Conservation (phyloP, 1,284 basidiomycete genomes). For the Ganoderma multipileum region DNA sequence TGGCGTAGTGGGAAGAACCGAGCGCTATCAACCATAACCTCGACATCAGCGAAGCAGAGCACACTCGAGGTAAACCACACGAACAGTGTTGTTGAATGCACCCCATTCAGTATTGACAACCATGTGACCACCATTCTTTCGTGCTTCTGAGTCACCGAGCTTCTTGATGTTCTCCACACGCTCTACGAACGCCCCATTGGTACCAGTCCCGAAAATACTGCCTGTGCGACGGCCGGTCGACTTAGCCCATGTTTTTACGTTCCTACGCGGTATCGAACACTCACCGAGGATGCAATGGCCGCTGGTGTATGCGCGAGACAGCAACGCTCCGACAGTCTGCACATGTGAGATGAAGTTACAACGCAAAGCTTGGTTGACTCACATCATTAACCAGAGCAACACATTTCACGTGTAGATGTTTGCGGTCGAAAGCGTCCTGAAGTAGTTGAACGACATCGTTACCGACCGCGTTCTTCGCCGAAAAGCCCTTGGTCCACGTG, state of each 20-base stretch:
- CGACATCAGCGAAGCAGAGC: constrained; percentile 4
- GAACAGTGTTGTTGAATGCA: constrained; percentile 89
- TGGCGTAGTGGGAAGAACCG: constrained; percentile 89
- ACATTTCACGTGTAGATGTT: constrained; percentile 93
- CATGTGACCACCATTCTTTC: constrained; percentile 79
- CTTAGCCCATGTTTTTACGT: neutral
- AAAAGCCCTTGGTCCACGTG: constrained; percentile 98
- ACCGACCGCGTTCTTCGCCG: constrained; percentile 90
- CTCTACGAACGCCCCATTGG: constrained; percentile 97
- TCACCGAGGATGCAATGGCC: constrained; percentile 87
- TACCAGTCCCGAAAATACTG: constrained; percentile 97
- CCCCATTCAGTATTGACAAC: constrained; percentile 99
- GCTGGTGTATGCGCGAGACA: constrained; percentile 91
- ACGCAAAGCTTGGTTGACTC: constrained; percentile 5
- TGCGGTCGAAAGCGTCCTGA: constrained; percentile 93
- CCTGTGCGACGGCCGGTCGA: constrained; percentile 27
- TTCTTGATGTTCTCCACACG: constrained; percentile 87
- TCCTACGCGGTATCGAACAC: constrained; percentile 6
- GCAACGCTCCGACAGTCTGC: constrained; percentile 92
- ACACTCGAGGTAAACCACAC: constrained; percentile 35
- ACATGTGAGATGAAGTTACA: constrained; percentile 6
- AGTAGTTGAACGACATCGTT: constrained; percentile 92
- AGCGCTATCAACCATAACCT: constrained; percentile 55
- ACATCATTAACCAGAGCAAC: constrained; percentile 97
- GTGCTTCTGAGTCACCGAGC: constrained; percentile 67